These are phyloP conservation scores for Cyclostephanos invisitatus DNA, from an alignment of 108 stramenopile genomes.

Conservation along the genomic window DNA sequence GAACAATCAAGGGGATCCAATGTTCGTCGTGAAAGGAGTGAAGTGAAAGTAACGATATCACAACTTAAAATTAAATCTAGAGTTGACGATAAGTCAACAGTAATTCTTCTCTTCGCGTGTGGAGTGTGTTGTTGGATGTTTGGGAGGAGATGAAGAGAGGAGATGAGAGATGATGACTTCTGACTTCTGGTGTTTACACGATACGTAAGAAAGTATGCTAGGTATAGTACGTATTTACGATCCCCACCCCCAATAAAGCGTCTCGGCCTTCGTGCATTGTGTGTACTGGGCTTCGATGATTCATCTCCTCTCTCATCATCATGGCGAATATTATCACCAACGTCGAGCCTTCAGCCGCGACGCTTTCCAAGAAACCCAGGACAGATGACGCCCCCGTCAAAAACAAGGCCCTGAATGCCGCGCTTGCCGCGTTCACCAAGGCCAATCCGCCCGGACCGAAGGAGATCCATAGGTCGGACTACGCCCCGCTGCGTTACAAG, in stretches of 20 bases:
- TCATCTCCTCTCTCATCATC: neutral
- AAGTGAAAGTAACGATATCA: slow-evolving; percentile 30
- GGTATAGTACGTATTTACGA: too few relatives aligned
- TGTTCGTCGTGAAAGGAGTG: slow-evolving; percentile 74
- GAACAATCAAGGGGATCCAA: slow-evolving; percentile 64
- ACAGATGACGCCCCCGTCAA: slow-evolving; percentile 10
- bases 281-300: too few relatives aligned
- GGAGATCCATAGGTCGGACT: slow-evolving; percentile 38
- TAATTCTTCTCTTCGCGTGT: too few relatives aligned
- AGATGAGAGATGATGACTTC: too few relatives aligned
- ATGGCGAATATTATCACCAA: slow-evolving; percentile 34
- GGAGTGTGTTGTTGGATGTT: too few relatives aligned
- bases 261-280: too few relatives aligned
- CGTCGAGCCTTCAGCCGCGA: neutral
- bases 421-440: slow-evolving; percentile 30
- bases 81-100: slow-evolving; percentile 1
- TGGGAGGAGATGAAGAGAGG: too few relatives aligned
- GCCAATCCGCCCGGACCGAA: slow-evolving; percentile 31
- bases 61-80: neutral
- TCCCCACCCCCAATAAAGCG: too few relatives aligned
- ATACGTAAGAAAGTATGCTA: too few relatives aligned
- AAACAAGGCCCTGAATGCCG: slow-evolving; percentile 23
- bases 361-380: slow-evolving; percentile 27
- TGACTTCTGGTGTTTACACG: too few relatives aligned
- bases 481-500: slow-evolving; percentile 36